These are phyloP conservation scores for Calycina marina DNA, from an alignment of 2,329 filamentous ascomycete species.

Conservation along the genomic window DNA sequence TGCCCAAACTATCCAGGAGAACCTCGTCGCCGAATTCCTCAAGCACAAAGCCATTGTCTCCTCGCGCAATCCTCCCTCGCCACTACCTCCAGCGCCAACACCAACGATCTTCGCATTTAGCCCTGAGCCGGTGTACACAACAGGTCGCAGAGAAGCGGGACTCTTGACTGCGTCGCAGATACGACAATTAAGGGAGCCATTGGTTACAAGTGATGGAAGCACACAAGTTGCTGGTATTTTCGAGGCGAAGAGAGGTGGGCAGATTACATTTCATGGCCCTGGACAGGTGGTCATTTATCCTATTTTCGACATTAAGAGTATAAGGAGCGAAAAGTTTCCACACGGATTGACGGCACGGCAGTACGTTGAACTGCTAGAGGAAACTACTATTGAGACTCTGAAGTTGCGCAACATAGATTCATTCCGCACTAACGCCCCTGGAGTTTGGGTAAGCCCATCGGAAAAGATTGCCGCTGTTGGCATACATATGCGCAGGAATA, in stretches of 20 bases:
- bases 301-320: constrained; percentile 57
- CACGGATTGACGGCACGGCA: constrained; percentile 46
- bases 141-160: constrained; percentile 62
- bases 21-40: constrained; percentile 41
- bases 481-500: constrained; percentile 74
- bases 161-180: constrained; percentile 33
- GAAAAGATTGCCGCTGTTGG: constrained; percentile 81
- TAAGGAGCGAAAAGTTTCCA: constrained; percentile 2
- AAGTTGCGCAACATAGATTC: constrained; percentile 42
- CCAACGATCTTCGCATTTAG: constrained; percentile 73
- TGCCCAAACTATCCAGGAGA: constrained; percentile 40
- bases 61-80: constrained; percentile 18
- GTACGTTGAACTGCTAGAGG: constrained; percentile 69
- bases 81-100: constrained; percentile 28
- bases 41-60: constrained; percentile 34
- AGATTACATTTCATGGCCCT: constrained; percentile 90
- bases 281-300: constrained; percentile 91
- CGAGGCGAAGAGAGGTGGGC: constrained; percentile 54
- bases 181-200: constrained; percentile 24
- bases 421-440: constrained; percentile 50
- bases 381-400: constrained; percentile 55
- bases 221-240: constrained; percentile 16
- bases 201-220: background rate
- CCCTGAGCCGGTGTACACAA: constrained; percentile 72
- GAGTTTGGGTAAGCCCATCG: constrained; percentile 13